A percentile compares a stretch with the other conserved stretches of the same genome.
Evolutionary conservation across 176 grass and related monocot species (phyloP).

Genomic region (Zea mays): DNA sequence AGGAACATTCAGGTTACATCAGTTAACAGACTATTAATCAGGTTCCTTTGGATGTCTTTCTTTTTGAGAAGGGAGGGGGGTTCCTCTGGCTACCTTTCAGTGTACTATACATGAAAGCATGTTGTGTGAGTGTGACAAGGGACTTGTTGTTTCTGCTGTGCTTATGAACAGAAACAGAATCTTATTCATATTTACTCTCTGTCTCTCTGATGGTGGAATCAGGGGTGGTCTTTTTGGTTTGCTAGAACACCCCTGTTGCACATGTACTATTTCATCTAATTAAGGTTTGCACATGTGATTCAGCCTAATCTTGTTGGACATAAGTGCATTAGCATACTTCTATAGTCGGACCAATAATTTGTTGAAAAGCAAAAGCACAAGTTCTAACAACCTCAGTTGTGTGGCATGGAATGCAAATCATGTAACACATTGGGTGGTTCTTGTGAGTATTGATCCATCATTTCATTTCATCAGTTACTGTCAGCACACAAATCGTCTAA

Average conservation of each 20-base stretch:
- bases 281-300: constrained; percentile 17
- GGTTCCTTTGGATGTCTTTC: neutral
- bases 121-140: neutral
- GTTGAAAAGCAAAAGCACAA: neutral
- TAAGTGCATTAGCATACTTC: neutral
- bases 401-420: constrained; percentile 13
- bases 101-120: neutral
- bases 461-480: neutral
- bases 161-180: neutral
- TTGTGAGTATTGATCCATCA: neutral
- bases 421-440: neutral
- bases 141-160: neutral
- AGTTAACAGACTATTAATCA: neutral
- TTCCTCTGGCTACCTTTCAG: neutral
- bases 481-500: neutral
- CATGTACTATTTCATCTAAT: neutral
- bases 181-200: constrained; percentile 3
- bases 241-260: neutral
- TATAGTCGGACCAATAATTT: neutral
- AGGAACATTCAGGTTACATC: neutral
- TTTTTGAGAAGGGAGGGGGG: too few species aligned
- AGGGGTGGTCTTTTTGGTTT: neutral
- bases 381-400: neutral
- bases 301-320: neutral
- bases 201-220: neutral